Evolutionary conservation across 345 rosid genomes (phyloP).

Genomic region (Odontarrhena argentea): DNA sequence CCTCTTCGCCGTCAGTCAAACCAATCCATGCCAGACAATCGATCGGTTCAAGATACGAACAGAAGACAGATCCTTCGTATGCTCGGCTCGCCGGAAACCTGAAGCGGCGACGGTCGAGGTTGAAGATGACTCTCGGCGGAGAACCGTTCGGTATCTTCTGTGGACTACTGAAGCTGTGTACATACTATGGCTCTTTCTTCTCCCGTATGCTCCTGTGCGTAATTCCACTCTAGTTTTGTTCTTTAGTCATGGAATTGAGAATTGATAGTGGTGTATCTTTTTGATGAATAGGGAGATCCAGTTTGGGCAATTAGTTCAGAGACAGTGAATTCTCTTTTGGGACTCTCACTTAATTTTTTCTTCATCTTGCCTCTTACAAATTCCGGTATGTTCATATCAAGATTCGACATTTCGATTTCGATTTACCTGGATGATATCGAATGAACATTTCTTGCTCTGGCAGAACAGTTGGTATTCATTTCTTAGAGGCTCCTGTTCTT

Average conservation of each 20-base stretch:
- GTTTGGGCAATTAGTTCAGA: conserved; percentile 85
- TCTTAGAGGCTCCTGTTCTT: conserved; percentile 76
- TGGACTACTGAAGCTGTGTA: conserved; percentile 82
- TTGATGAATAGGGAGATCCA: conserved; percentile 75
- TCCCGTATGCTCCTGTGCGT: conserved; percentile 85
- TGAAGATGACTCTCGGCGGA: conserved; percentile 37
- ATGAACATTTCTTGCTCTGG: conserved; percentile 41
- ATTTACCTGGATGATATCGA: background rate
- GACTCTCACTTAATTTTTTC: conserved; percentile 93
- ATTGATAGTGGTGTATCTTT: background rate
- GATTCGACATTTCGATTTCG: background rate
- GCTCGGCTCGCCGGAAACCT: conserved; percentile 53
- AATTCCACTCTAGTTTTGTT: background rate
- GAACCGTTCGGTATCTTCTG: conserved; percentile 50
- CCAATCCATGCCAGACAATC: conserved; percentile 31
- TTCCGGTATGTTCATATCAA: conserved; percentile 51
- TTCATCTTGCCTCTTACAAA: conserved; percentile 77
- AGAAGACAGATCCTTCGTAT: conserved; percentile 11
- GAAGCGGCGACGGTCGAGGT: conserved; percentile 38
- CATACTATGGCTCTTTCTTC: conserved; percentile 89
- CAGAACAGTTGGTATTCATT: conserved; percentile 73
- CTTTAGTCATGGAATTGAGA: background rate
- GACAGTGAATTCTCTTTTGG: conserved; percentile 69
- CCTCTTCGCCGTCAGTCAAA: conserved; percentile 2
- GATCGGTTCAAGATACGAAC: conserved; percentile 10